These are phyloP conservation scores for Puccinia coronata DNA, from an alignment of 1,284 basidiomycete genomes.

Conservation along the genomic window DNA sequence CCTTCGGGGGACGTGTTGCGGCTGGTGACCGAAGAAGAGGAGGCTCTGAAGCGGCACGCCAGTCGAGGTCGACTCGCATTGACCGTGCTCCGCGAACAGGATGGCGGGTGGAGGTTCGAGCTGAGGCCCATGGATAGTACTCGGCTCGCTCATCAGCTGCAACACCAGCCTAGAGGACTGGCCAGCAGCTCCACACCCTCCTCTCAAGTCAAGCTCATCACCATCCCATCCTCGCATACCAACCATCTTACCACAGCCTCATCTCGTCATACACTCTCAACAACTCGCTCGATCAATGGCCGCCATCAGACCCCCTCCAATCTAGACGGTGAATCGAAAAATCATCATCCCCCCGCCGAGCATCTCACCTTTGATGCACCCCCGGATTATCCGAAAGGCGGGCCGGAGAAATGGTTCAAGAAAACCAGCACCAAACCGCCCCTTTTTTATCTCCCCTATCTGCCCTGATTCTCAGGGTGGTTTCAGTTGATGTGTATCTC, in stretches of 20 bases:
- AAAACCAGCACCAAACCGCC: conserved; percentile 24
- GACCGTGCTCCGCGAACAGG: not conserved
- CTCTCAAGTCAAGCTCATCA: not conserved
- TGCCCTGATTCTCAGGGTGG: not conserved
- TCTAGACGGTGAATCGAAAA: too few relatives aligned
- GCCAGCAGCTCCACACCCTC: conserved; percentile 11
- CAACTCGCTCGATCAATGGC: too few relatives aligned
- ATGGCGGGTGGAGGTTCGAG: conserved; percentile 9
- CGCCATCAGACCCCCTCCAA: too few relatives aligned
- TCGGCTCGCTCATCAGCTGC: not conserved
- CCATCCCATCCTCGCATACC: not conserved
- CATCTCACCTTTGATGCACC: not conserved
- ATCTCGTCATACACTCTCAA: too few relatives aligned
- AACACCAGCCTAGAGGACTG: conserved; percentile 15
- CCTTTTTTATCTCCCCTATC: conserved; percentile 35
- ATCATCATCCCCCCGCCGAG: not conserved
- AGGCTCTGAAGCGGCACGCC: not conserved
- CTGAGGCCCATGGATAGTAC: not conserved
- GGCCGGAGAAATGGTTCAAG: conserved; percentile 39
- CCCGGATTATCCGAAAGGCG: conserved; percentile 19
- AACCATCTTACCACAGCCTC: too few relatives aligned
- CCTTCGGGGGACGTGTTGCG: conserved; percentile 7
- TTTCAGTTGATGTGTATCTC: too few relatives aligned
- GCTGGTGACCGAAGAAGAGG: conserved; percentile 29
- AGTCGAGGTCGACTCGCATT: not conserved